phyloP scores from a whole-genome alignment of 345 rosid species.

The Xanthoceras sorbifolium region DNA sequence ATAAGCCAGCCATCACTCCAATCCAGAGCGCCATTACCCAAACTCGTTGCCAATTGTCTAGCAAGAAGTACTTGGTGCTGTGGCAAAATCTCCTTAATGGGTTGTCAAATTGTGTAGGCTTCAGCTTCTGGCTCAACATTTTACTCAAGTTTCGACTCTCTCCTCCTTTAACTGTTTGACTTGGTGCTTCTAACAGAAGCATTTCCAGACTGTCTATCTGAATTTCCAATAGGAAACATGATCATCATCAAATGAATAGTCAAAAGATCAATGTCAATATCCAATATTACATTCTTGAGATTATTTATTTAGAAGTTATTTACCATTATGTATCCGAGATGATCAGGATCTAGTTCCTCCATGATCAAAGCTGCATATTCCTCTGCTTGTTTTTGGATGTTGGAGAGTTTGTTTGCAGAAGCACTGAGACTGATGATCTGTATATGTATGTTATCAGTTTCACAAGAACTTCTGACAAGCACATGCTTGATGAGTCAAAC shows the following conservation, averaged over 20 bases:
- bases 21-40: constrained; percentile 76
- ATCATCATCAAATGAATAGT: neutral
- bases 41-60: constrained; percentile 77
- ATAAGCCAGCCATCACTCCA: constrained; percentile 55
- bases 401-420: constrained; percentile 68
- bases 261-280: neutral
- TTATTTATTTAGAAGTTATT: neutral
- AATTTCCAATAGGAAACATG: constrained; percentile 8
- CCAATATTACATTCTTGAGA: neutral
- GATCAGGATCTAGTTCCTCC: constrained; percentile 84
- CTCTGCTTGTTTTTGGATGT: constrained; percentile 70
- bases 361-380: constrained; percentile 81
- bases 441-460: neutral
- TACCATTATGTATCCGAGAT: constrained; percentile 78
- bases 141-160: constrained; percentile 69
- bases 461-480: constrained; percentile 13
- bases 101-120: constrained; percentile 51
- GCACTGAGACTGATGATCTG: constrained; percentile 82
- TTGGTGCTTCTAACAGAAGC: constrained; percentile 62
- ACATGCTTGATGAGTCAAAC: constrained; percentile 15
- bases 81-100: constrained; percentile 47
- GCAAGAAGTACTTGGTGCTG: constrained; percentile 47
- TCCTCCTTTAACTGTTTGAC: constrained; percentile 48
- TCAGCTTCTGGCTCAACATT: constrained; percentile 78
- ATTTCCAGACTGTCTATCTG: constrained; percentile 72